Conservation (phyloP, 495 filamentous ascomycete species). For the Mycothermus thermophilus region DNA sequence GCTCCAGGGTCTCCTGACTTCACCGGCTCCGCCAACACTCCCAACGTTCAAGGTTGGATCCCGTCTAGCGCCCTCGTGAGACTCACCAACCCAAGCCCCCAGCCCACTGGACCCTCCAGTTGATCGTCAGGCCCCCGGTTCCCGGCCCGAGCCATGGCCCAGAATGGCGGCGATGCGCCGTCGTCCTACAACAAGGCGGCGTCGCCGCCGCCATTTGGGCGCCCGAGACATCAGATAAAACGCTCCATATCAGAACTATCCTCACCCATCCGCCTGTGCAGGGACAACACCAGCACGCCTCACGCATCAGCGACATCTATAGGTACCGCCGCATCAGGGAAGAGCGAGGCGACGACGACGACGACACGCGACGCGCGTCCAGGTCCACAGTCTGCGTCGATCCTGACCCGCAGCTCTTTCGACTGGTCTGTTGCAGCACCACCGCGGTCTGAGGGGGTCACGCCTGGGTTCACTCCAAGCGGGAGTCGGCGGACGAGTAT, state of each 20-base stretch:
- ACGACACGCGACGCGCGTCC: constrained; percentile 24
- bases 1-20: background rate
- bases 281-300: too few species aligned
- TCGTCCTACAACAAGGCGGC: too few species aligned
- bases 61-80: constrained; percentile 7
- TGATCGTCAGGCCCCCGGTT: too few species aligned
- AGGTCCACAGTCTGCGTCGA: constrained; percentile 17
- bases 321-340: too few species aligned
- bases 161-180: constrained; percentile 21
- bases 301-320: too few species aligned
- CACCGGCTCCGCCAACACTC: background rate
- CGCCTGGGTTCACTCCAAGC: constrained; percentile 30
- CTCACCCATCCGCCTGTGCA: constrained; percentile 31
- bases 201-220: constrained; percentile 27
- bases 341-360: constrained; percentile 13
- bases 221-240: constrained; percentile 33
- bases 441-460: constrained; percentile 29
- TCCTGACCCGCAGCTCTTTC: constrained; percentile 20
- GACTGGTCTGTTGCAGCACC: too few species aligned
- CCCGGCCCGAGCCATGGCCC: constrained; percentile 27
- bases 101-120: background rate
- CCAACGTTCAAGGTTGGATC: background rate
- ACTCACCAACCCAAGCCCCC: constrained; percentile 3
- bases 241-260: constrained; percentile 39
- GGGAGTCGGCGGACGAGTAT: constrained; percentile 28